A percentile compares a stretch with the other conserved stretches of the same genome.
These are phyloP conservation scores for Capsicum rhomboideum DNA, from an alignment of 257 asterid species.

Conservation along the genomic window DNA sequence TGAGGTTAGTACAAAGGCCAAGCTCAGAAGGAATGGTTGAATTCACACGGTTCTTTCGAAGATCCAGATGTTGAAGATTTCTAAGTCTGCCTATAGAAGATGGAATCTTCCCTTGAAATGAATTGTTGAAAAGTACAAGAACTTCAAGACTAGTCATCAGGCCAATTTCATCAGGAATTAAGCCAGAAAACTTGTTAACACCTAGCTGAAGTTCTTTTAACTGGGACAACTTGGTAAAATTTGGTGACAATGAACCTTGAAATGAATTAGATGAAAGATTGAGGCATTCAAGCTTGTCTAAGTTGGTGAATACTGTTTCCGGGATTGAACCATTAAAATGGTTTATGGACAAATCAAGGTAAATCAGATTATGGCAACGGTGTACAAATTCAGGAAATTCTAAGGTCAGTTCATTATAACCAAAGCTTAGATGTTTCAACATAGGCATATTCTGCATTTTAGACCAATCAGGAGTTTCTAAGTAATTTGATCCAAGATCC, in stretches of 20 bases:
- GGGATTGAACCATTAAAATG: conserved; percentile 50
- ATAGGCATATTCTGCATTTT: conserved; percentile 37
- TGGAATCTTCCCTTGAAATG: conserved; percentile 38
- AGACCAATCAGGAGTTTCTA: conserved; percentile 60
- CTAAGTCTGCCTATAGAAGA: conserved; percentile 22
- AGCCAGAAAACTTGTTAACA: conserved; percentile 39
- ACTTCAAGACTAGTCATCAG: conserved; percentile 24
- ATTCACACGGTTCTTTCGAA: conserved; percentile 9
- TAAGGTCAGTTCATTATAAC: conserved; percentile 30
- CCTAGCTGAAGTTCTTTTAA: conserved; percentile 38
- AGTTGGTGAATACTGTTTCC: conserved; percentile 35
- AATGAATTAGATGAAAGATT: conserved; percentile 38
- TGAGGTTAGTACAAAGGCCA: conserved; percentile 25
- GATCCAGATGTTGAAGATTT: conserved; percentile 20
- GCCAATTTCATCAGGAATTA: conserved; percentile 35
- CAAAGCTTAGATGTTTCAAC: conserved; percentile 37
- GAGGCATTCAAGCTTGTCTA: conserved; percentile 42
- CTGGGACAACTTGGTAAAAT: conserved; percentile 32
- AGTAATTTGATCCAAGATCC: conserved; percentile 61
- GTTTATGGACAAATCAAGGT: conserved; percentile 56
- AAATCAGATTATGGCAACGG: conserved; percentile 40
- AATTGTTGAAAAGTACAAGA: conserved; percentile 43
- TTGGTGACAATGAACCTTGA: conserved; percentile 44
- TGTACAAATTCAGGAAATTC: conserved; percentile 58
- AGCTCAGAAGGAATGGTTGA: conserved; percentile 35